These are phyloP conservation scores for Epichloe bromicola DNA, from an alignment of 2,329 filamentous ascomycete genomes.

Conservation along the genomic window DNA sequence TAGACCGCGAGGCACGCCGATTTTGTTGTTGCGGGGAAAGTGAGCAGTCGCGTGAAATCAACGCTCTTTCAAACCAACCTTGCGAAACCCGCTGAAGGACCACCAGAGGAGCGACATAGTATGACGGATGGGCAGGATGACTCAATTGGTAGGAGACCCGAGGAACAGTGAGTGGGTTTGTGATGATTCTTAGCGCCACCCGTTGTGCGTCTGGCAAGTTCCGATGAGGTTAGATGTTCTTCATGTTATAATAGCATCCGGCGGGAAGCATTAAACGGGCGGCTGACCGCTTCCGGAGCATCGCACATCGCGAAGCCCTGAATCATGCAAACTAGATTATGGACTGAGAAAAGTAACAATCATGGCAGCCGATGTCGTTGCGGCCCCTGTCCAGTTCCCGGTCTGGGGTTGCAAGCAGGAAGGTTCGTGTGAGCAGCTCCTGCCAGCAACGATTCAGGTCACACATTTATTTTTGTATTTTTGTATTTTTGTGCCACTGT, in stretches of 20 bases:
- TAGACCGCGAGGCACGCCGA: too few relatives aligned
- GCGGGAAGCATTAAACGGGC: neutral
- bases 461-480: too few relatives aligned
- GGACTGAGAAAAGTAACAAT: neutral
- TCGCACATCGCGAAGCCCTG: neutral
- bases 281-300: neutral
- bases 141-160: neutral
- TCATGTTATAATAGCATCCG: neutral
- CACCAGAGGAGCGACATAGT: too few relatives aligned
- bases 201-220: neutral
- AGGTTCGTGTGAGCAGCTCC: neutral
- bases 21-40: too few relatives aligned
- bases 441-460: neutral
- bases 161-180: neutral
- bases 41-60: too few relatives aligned
- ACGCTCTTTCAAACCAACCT: too few relatives aligned
- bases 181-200: neutral
- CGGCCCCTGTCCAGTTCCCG: too few relatives aligned
- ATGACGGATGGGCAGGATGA: neutral
- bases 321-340: neutral
- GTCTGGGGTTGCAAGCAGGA: neutral
- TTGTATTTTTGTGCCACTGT: too few relatives aligned
- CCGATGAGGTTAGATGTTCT: neutral
- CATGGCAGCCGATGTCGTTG: neutral
- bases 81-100: too few relatives aligned